Conservation (phyloP, 2,329 filamentous ascomycete species). For the Aspergillus viridinutans region DNA sequence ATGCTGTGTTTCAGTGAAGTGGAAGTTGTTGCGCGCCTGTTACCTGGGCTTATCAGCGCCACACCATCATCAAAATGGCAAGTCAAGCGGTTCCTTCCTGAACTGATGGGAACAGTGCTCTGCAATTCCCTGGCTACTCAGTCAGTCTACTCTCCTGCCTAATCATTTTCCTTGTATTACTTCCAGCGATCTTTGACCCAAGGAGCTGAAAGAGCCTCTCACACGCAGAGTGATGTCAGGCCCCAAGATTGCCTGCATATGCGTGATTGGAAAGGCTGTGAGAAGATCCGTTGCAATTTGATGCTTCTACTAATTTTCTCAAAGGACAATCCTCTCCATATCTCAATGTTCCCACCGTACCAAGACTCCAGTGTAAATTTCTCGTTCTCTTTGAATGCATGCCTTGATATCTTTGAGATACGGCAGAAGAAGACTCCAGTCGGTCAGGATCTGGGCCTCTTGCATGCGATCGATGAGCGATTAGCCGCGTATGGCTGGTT, state of each 20-base stretch:
- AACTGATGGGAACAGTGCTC: neutral
- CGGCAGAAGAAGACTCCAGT: constrained; percentile 68
- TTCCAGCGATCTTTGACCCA: neutral
- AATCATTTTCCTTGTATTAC: neutral
- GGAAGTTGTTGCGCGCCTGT: too few species aligned
- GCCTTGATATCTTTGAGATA: constrained; percentile 89
- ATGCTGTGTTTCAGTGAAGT: too few species aligned
- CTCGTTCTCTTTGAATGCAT: constrained; percentile 83
- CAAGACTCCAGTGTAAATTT: constrained; percentile 68
- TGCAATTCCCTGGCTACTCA: too few species aligned
- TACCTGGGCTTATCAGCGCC: too few species aligned
- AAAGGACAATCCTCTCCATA: constrained; percentile 94
- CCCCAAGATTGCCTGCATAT: constrained; percentile 86
- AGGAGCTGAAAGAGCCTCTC: neutral
- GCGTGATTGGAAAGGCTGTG: constrained; percentile 90
- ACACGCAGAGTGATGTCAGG: constrained; percentile 38
- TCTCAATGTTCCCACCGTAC: constrained; percentile 80
- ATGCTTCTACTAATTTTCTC: constrained; percentile 3
- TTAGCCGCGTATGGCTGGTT: constrained; percentile 93
- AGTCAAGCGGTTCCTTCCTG: neutral
- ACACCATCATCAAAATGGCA: too few species aligned
- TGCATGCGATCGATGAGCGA: constrained; percentile 91
- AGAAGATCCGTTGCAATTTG: constrained; percentile 18
- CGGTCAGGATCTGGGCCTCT: constrained; percentile 82
- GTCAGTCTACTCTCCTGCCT: neutral